A percentile compares a stretch with the other conserved stretches of the same genome.
These are phyloP conservation scores for Selaginella tamariscina DNA, from an alignment of 75 land plant genomes.

Conservation along the genomic window DNA sequence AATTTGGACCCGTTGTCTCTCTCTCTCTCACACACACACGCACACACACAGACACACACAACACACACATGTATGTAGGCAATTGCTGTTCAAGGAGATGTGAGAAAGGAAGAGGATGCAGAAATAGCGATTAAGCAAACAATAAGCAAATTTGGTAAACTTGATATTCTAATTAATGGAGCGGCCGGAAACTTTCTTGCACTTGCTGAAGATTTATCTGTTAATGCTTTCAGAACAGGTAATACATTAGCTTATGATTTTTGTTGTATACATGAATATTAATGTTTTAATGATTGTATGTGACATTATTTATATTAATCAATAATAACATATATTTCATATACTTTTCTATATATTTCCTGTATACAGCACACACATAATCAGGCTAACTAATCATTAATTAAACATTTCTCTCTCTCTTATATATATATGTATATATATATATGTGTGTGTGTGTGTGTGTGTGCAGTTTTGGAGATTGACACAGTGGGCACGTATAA, in stretches of 20 bases:
- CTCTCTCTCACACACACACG: no score
- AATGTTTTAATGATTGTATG: background rate
- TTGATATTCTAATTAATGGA: slow-evolving; percentile 93
- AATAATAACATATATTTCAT: background rate
- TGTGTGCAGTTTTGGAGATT: slow-evolving; percentile 74
- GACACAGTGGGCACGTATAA: slow-evolving; percentile 94
- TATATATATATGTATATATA: no score
- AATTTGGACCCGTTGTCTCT: no score
- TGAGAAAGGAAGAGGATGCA: slow-evolving; percentile 87
- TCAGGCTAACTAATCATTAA: no score
- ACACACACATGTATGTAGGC: no score
- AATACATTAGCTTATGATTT: background rate
- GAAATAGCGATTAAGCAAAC: slow-evolving; percentile 55
- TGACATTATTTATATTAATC: slow-evolving; percentile 4
- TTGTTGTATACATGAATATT: background rate
- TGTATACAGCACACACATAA: no score
- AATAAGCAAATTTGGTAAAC: slow-evolving; percentile 64
- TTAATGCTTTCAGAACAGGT: slow-evolving; percentile 98
- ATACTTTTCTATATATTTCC: background rate
- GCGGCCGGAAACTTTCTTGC: slow-evolving; percentile 99
- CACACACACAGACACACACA: no score
- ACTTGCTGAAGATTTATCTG: slow-evolving; percentile 88
- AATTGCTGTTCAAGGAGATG: slow-evolving; percentile 82
- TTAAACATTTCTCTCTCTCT: no score
- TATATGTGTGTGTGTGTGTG: background rate